Conservation (phyloP, 2,329 filamentous ascomycete species). For the Akanthomyces lecanii region DNA sequence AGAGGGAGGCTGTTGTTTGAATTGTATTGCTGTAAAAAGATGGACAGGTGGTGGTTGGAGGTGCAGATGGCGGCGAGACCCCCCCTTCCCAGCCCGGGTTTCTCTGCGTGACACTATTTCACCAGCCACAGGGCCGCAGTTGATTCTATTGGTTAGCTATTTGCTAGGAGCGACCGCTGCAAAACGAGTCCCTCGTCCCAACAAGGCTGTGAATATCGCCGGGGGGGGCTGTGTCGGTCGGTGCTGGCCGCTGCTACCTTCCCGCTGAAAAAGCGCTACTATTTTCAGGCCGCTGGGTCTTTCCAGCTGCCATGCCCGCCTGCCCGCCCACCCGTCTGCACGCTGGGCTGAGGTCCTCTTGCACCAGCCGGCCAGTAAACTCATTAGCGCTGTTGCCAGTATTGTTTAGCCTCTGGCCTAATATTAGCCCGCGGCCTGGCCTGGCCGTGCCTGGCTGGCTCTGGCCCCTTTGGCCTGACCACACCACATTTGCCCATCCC, state of each 20-base stretch:
- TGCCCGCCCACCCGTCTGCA: too few species aligned
- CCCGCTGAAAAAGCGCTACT: conserved; percentile 1
- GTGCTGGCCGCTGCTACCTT: neutral
- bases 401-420: neutral
- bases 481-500: neutral
- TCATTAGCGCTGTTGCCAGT: neutral
- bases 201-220: too few species aligned
- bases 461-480: neutral
- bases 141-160: too few species aligned
- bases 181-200: too few species aligned
- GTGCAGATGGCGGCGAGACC: too few species aligned
- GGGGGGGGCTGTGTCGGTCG: neutral
- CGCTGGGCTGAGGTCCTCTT: neutral
- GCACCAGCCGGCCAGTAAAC: neutral
- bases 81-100: neutral
- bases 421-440: neutral
- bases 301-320: too few species aligned
- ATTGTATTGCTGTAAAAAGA: too few species aligned
- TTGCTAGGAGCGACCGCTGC: neutral
- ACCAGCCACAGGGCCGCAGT: too few species aligned
- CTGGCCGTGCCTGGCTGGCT: neutral
- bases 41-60: too few species aligned
- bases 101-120: too few species aligned
- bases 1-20: neutral
- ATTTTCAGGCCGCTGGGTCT: conserved; percentile 8